Base-by-base conservation (phyloP, 768 basidiomycete species). In the Clavulina sp. region DNA sequence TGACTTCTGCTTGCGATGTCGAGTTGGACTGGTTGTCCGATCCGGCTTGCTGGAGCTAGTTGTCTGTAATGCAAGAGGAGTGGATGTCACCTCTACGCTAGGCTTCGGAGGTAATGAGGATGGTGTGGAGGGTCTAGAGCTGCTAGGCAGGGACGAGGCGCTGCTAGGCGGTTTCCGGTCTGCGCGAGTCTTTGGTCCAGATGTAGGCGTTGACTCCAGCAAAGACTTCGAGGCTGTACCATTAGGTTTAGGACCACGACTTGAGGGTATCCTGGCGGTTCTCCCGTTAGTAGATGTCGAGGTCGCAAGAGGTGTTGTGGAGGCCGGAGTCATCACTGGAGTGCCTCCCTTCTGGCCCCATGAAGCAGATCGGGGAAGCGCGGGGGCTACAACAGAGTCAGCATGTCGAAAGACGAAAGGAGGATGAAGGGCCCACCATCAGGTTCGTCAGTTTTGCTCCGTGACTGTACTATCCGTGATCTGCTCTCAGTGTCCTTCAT, bases 401-500 rank as follows among this genome's bases (percentile, higher is more conserved):
- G 43, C 43, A 26, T 28, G 9, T 46, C 26, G 24, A 46, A 24
- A 46, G 43, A 24, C 24, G 43, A 36, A 23, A 41, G 34, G 29
- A 34, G 13, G 40, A 28, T 52, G 13, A 46, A 30, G 41, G 46
- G 19, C 54, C 28, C 9, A 49, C 48, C 48, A 34, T 49, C 48
- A 16, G 48, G 7, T 7, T 49, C 48, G 7, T 34, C 48, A 18
- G 9, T 18, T 49, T 34, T 49, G 28, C 28, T 23, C 9, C 32
- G 46, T 34, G 34, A 43, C 54, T 44, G 51, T 40, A 32, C 36
- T 48, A 52, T 34, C 40, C 56, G 44, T 50, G 53, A 53, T 26
- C 52, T 69, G 50, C 71, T 81, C 63, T 89, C 88, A 2, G 82
- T 84, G 23, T 85, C 81, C 66, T 91, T 92, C 69, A 89, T 84